Base-by-base conservation (phyloP, 495 filamentous ascomycete genomes). In the Astrocystis sublimbata region DNA sequence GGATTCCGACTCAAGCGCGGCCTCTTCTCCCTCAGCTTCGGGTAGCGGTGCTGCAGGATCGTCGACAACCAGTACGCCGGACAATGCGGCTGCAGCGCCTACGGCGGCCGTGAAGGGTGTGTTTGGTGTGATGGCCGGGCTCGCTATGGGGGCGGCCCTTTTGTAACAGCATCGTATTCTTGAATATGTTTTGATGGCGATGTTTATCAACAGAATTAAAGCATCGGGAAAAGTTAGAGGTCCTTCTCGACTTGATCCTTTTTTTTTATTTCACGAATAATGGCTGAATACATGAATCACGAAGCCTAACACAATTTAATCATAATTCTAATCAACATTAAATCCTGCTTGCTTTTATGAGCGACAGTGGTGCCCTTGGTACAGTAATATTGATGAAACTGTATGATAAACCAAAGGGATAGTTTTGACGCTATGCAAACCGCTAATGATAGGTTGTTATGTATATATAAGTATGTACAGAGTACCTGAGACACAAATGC, bases 131-230 rank as follows among this genome's bases (percentile, higher is more conserved):
- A 57, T 58, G 17, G 64, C 64, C 45, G 69, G 69, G 36, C 24
- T 71, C 17, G 64, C 57, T 2, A 59, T 59, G 12, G 69, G 69
- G 23, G 62, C 67, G 6, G 66, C 61, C 1, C 62, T 71, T 59
- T 23, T 71, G 46, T 71, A 35, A 66, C 9, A 38, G 6, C 3
- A 58, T n/a, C 5, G 17, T 35, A 10, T 7, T 21, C n/a, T 3
- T 33, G 26, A 23, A 17, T 21, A 51, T 51, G 8, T 21, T n/a
- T n/a, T n/a, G n/a, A 8, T 19, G 49, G 17, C 23, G 15, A 7
- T 43, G 38, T 15, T 21, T 19, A 3, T 9, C 26, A n/a, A 7
- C 10, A 40, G 36, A 26, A 24, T 38, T 12, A 5, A 15, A 26
- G 26, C 2, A 40, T 23, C 1, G 15, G n/a, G 7, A 10, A 35